These are phyloP conservation scores for Ceratobasidium sp. DNA, from an alignment of 1,284 basidiomycete genomes.

Conservation along the genomic window DNA sequence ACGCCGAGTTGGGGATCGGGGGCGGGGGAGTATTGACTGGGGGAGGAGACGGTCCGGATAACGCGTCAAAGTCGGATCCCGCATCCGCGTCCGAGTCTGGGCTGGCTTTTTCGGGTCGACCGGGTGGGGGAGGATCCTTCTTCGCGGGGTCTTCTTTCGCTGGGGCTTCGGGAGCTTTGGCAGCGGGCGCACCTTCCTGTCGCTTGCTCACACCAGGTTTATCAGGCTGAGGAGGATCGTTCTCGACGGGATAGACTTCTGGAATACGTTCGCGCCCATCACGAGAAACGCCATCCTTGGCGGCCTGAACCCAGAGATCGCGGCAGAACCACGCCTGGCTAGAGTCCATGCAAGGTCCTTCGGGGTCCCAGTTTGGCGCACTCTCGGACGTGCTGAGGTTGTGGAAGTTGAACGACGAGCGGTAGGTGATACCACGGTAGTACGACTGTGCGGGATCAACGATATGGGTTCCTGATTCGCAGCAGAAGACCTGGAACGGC, in stretches of 20 bases:
- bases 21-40: slow-evolving; percentile 54
- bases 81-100: slow-evolving; percentile 77
- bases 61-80: slow-evolving; percentile 90
- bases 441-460: slow-evolving; percentile 94
- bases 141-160: slow-evolving; percentile 48
- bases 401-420: slow-evolving; percentile 78
- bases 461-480: slow-evolving; percentile 94
- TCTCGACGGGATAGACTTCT: slow-evolving; percentile 37
- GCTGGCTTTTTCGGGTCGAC: slow-evolving; percentile 39
- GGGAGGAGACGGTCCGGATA: slow-evolving; percentile 64
- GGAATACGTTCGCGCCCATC: slow-evolving; percentile 51
- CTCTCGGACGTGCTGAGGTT: slow-evolving; percentile 68
- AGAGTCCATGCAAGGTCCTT: slow-evolving; percentile 90
- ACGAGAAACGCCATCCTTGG: slow-evolving; percentile 71
- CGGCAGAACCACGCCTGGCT: slow-evolving; percentile 96
- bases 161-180: slow-evolving; percentile 46
- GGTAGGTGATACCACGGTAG: slow-evolving; percentile 86
- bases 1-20: slow-evolving; percentile 79
- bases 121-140: slow-evolving; percentile 40
- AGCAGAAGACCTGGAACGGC: slow-evolving; percentile 97
- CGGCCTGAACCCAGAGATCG: slow-evolving; percentile 89
- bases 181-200: slow-evolving; percentile 37
- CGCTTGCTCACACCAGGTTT: slow-evolving; percentile 11
- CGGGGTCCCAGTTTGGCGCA: slow-evolving; percentile 69
- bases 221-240: slow-evolving; percentile 1